Evolutionary conservation across 2,329 filamentous ascomycete species (phyloP), one percentile per base, ranked within the genome.

Genomic region (Pseudogymnoascus destructans): DNA sequence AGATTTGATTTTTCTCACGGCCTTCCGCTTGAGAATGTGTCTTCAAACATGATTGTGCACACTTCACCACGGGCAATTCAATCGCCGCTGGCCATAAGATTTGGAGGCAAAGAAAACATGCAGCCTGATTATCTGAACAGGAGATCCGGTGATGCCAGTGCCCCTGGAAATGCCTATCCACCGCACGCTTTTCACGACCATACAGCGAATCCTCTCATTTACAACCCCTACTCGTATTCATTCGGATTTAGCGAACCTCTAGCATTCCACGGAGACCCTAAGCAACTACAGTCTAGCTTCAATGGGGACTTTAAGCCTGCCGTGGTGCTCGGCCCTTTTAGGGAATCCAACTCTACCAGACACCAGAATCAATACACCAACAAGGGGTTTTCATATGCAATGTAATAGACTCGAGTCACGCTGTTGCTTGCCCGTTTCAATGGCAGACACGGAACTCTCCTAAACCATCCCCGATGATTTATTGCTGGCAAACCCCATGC

Each of bases 181-280:
- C 35, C 62, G 15, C 66, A 67, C 27, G 55, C 65, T 19, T 66
- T 65, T 49, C 62, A 65, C 36, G 65, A 68, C 19, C 49, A 64
- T 8, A 61, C 60, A 19, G 60, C 60, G 17, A 69, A 69, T 30
- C 67, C 67, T 15, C 64, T 69, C 9, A 68, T 63, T 59, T 63
- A 60, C 38, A 61, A 65, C 11, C 52, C 52, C n/a, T 63, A 63
- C 49, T 57, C 61, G 15, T 61, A 62, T 25, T 59, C 64, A 5
- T 66, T 61, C 46, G 57, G 52, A 15, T 64, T 61, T 57, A 58
- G 56, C 21, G 60, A 61, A 10, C n/a, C 32, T 36, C 54, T 32
- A 17, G 30, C 35, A 35, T 56, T 56, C 32, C 54, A 56, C n/a
- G 54, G 21, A 5, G 54, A 56, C 3, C 9, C 36, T 46, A 65